Base-by-base conservation (phyloP, 2,329 filamentous ascomycete genomes). In the Microcyclospora pomicola region DNA sequence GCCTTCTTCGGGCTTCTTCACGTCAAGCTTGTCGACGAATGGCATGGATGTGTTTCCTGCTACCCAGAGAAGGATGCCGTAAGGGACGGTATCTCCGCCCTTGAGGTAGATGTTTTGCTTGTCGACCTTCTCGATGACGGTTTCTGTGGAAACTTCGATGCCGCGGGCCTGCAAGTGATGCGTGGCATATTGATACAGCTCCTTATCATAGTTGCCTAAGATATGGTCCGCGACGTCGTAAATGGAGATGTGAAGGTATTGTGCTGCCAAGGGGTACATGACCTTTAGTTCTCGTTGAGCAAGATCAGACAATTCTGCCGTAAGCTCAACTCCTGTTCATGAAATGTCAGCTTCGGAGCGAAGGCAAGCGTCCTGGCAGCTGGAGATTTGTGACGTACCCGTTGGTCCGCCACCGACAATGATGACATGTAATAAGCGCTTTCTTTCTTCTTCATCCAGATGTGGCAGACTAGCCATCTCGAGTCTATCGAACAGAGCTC, bases 231-330 rank as follows among this genome's bases (percentile, higher is more conserved):
- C 64, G 1, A 66, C 60, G 42, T 67, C 64, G 38, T 66, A 61
- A 30, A 67, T 60, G n/a, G 57, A 56, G 24, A 67, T 61, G 4
- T 43, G 52, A 7, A 24, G 19, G 19, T 24, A 7, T 24, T 24
- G 19, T 24, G 19, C 7, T 24, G 19, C 19, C 19, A 24, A 24
- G 19, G 19, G 19, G 7, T 24, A 24, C 19, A 24, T 24, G 19
- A 24, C 19, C 19, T 24, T 24, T 4, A 24, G 19, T 24, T 24
- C 19, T 24, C 19, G 19, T 24, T 24, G 19, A 24, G 19, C 19
- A 24, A 67, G 52, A 40, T 67, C 64, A 42, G 55, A 61, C 2
- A 67, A 47, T 42, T 67, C 64, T 5, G 63, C 63, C 0, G 64
- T 59, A 2, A 63, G 51, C 42, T 64, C 63, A 33, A 65, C 19